Conservation (phyloP, 768 basidiomycete species). For the Amanita muscaria region DNA sequence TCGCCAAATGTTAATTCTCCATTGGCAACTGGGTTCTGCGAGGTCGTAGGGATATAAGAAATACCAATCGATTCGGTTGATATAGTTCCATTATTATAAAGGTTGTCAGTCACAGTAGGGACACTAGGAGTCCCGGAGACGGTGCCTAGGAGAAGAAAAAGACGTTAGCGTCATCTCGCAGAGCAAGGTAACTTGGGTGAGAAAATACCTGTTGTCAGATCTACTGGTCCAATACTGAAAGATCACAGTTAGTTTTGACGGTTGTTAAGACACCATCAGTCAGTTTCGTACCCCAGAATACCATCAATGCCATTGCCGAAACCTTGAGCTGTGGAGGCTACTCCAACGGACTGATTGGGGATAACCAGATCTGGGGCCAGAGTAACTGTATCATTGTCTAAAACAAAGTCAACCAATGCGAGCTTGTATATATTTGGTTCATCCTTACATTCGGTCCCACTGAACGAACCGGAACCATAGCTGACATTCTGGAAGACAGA, state of each 20-base stretch:
- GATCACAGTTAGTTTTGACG: neutral
- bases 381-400: conserved; percentile 41
- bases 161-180: too few species aligned
- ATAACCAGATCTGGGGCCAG: conserved; percentile 33
- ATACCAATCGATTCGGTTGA: conserved; percentile 38
- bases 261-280: neutral
- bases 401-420: neutral
- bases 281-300: conserved; percentile 33
- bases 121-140: conserved; percentile 29
- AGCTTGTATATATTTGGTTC: neutral
- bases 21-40: conserved; percentile 24
- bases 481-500: conserved; percentile 37
- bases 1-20: conserved; percentile 52
- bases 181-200: too few species aligned
- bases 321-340: conserved; percentile 33
- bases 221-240: conserved; percentile 40
- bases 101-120: conserved; percentile 52
- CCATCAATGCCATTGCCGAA: conserved; percentile 40
- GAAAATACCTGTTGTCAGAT: conserved; percentile 29
- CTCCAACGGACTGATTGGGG: conserved; percentile 38
- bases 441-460: conserved; percentile 41
- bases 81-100: conserved; percentile 40
- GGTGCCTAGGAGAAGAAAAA: conserved; percentile 18
- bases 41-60: conserved; percentile 41
- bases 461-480: conserved; percentile 48